Conservation (phyloP, 2,329 filamentous ascomycete genomes). For the Akanthomyces lecanii region DNA sequence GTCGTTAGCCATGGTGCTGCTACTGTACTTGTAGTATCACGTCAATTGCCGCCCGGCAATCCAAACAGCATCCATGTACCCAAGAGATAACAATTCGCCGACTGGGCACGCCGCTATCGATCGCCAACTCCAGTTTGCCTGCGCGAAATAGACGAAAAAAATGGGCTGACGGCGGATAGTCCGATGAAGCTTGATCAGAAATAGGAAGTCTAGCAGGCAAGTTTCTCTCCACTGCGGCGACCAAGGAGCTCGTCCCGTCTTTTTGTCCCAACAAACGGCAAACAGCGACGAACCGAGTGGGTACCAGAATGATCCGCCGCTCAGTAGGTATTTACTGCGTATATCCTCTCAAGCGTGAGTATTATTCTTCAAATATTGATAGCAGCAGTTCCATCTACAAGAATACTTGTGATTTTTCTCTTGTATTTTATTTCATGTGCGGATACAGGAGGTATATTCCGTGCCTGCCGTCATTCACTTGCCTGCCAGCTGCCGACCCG, state of each 20-base stretch:
- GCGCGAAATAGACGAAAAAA: neutral
- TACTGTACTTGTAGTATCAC: neutral
- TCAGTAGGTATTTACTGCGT: no score
- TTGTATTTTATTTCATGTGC: no score
- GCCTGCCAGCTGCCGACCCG: neutral
- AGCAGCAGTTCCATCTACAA: no score
- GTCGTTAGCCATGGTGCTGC: neutral
- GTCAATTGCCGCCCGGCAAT: neutral
- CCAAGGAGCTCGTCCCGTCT: neutral
- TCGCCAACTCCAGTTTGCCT: neutral
- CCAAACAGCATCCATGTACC: neutral
- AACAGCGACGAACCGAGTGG: no score
- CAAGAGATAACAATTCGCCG: neutral
- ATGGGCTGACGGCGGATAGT: neutral
- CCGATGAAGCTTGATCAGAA: neutral
- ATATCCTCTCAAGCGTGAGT: no score
- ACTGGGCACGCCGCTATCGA: neutral
- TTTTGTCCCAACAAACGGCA: neutral
- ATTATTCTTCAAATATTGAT: no score
- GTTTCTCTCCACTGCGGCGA: neutral
- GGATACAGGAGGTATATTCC: no score
- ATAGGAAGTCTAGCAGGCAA: neutral
- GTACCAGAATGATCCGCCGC: no score
- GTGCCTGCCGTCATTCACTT: no score
- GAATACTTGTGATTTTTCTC: no score